Percentiles rank a stretch among this genome's conserved stretches.
These are phyloP conservation scores for Pleurotus tuber-regium DNA, from an alignment of 768 basidiomycete genomes.

Conservation along the genomic window DNA sequence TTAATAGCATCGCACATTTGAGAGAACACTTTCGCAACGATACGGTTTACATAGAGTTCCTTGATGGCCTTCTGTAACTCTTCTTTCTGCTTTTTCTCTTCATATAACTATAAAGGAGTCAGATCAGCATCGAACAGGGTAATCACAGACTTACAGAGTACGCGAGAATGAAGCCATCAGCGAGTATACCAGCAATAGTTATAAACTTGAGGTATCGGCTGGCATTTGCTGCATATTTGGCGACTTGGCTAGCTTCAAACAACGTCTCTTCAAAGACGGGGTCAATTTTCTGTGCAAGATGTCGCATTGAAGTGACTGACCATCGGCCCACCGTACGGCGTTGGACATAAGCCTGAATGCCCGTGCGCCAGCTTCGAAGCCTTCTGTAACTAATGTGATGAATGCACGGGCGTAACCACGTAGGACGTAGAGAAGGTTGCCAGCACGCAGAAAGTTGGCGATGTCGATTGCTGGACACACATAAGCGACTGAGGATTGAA, in stretches of 20 bases:
- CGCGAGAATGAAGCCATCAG: constrained; percentile 1
- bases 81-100: constrained; percentile 7
- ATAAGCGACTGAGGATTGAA: neutral
- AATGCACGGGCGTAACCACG: constrained; percentile 2
- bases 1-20: constrained; percentile 7
- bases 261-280: neutral
- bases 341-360: neutral
- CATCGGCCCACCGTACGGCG: neutral
- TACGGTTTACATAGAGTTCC: constrained; percentile 2
- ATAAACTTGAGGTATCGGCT: neutral
- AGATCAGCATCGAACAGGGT: neutral
- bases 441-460: neutral
- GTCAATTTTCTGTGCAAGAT: neutral
- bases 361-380: neutral
- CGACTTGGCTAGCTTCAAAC: neutral
- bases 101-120: neutral
- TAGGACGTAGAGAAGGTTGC: neutral
- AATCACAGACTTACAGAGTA: constrained; percentile 1
- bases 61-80: constrained; percentile 2
- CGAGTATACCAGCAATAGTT: constrained; percentile 1
- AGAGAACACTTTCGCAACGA: neutral
- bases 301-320: neutral
- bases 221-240: neutral
- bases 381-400: constrained; percentile 2
- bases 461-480: neutral